Base-by-base conservation (phyloP, 768 basidiomycete genomes). In the Tylopilus balloui region DNA sequence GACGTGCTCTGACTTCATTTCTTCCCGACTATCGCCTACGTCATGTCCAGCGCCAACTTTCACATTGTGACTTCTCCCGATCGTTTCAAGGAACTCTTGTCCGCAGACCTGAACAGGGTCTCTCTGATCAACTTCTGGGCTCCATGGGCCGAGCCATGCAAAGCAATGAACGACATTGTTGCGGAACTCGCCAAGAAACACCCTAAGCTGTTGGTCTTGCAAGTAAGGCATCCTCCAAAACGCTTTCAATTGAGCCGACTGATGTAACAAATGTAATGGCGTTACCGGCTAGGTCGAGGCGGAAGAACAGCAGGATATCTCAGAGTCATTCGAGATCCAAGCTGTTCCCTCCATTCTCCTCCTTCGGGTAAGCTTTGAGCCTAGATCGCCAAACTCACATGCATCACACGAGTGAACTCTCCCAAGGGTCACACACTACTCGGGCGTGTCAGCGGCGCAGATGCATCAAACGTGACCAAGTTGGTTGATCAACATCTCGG, bases 51-150 rank as follows among this genome's bases (percentile, higher is more conserved):
- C 27, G 46, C 59, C 45, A 82, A 81, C 57, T 61, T 77, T 52
- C 51, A 72, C 60, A 57, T 57, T 13, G 77, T 95, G 42, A 63
- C 69, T 20, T 87, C 88, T 4, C 67, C 89, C 1, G 69, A 77
- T 2, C 78, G 90, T 42, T 92, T 98, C 70, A 81, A 90, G 64
- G 61, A 71, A 7, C 68, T 89, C 9, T 80, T 97, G 40, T 84
- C 83, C 0, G 61, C 68, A 19, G 94, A 98, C 69, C 79, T 99
- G 28, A 69, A 78, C 17, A 75, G 88, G 19, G 78, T 95, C 20
- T 93, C 93, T 4, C 73, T 95, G 31, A 82, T 96, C 63, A 91
- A 88, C 71, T 99, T 97, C 67, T 94, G 92, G 88, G 90, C 94
- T 36, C 73, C 81, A 68, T 88, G 92, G 91, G 96, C 92, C 0